phyloP scores from a whole-genome alignment of 768 basidiomycete genomes.

The Austroboletus eburneus region DNA sequence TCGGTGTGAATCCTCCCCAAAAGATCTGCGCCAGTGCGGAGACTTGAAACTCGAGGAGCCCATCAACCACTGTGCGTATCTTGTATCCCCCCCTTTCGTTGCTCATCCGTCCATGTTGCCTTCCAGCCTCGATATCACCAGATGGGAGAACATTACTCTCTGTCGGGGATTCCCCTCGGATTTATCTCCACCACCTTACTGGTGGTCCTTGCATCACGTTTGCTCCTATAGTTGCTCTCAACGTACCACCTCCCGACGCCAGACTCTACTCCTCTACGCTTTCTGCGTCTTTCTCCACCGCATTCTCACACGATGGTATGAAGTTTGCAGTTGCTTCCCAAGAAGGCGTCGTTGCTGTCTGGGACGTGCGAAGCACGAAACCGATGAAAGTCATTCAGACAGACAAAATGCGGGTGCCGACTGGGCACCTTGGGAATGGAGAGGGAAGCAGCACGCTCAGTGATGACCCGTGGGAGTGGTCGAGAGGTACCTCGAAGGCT shows the following conservation, averaged over 20 bases:
- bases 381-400: constrained; percentile 69
- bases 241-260: constrained; percentile 54
- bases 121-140: constrained; percentile 80
- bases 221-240: constrained; percentile 61
- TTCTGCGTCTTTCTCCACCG: constrained; percentile 73
- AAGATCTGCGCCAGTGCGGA: constrained; percentile 47
- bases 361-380: constrained; percentile 75
- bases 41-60: constrained; percentile 58
- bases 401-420: constrained; percentile 32
- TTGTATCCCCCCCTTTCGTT: neutral
- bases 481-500: constrained; percentile 48
- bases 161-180: constrained; percentile 86
- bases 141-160: constrained; percentile 83
- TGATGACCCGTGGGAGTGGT: constrained; percentile 70
- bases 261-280: constrained; percentile 41
- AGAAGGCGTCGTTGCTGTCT: constrained; percentile 74
- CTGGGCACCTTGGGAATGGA: constrained; percentile 34
- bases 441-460: constrained; percentile 49
- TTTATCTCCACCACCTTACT: constrained; percentile 75
- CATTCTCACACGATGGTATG: constrained; percentile 69
- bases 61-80: constrained; percentile 72
- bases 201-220: constrained; percentile 62
- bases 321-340: constrained; percentile 85
- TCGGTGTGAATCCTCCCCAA: constrained; percentile 40
- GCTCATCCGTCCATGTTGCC: constrained; percentile 10